Percentiles rank a stretch among this genome's conserved stretches.
These are phyloP conservation scores for Xylariaceae sp. DNA, from an alignment of 2,329 filamentous ascomycete genomes.

Conservation along the genomic window DNA sequence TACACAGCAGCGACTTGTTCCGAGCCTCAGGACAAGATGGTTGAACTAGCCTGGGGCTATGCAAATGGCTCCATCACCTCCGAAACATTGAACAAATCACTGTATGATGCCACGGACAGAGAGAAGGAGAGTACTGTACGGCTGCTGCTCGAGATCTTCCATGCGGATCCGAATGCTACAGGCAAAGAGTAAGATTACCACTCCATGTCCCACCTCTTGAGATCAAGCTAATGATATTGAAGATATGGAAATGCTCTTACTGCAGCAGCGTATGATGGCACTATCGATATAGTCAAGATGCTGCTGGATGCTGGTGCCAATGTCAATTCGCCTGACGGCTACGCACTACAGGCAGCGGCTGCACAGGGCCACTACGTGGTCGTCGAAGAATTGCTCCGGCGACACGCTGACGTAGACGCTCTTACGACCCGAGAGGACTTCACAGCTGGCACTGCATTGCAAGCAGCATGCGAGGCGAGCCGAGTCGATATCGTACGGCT, in stretches of 20 bases:
- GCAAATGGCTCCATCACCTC: slow-evolving; percentile 30
- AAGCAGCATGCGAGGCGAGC: slow-evolving; percentile 36
- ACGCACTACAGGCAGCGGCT: slow-evolving; percentile 37
- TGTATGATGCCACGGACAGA: slow-evolving; percentile 38
- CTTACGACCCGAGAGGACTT: slow-evolving; percentile 29
- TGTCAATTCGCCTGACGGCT: slow-evolving; percentile 33
- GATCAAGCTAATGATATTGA: slow-evolving; percentile 5
- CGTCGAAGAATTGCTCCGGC: slow-evolving; percentile 32
- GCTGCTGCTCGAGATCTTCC: slow-evolving; percentile 32
- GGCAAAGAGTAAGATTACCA: slow-evolving; percentile 33
- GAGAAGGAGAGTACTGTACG: slow-evolving; percentile 36
- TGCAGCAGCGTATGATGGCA: slow-evolving; percentile 37
- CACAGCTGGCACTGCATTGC: slow-evolving; percentile 34
- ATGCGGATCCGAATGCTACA: slow-evolving; percentile 36
- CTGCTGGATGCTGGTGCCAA: slow-evolving; percentile 33
- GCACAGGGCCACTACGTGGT: slow-evolving; percentile 33
- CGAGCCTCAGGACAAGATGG: slow-evolving; percentile 33
- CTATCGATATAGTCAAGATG: slow-evolving; percentile 28
- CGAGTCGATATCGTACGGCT: slow-evolving; percentile 34
- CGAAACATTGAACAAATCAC: slow-evolving; percentile 30
- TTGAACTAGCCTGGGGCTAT: slow-evolving; percentile 37
- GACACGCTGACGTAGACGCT: slow-evolving; percentile 34
- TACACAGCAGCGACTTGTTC: slow-evolving; percentile 30
- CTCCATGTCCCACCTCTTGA: not conserved
- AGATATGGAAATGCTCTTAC: slow-evolving; percentile 36